phyloP scores from a whole-genome alignment of 1,284 basidiomycete species.

The Apiotrichum montevideense region DNA sequence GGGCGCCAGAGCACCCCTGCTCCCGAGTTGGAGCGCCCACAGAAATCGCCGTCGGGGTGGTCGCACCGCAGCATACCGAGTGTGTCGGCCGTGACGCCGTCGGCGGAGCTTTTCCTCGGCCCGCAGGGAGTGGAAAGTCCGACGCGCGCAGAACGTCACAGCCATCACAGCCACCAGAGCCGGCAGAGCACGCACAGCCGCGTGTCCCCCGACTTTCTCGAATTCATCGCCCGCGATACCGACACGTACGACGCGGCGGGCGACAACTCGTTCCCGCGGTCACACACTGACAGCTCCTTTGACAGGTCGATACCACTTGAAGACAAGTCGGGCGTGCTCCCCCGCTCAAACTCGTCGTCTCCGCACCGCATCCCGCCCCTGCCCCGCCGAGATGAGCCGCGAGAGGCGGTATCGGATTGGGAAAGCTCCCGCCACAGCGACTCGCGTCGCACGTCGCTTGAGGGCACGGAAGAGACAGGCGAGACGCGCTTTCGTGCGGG shows the following conservation, averaged over 20 bases:
- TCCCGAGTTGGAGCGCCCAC: background rate
- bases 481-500: too few relatives aligned
- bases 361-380: background rate
- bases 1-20: background rate
- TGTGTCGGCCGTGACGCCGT: background rate
- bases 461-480: too few relatives aligned
- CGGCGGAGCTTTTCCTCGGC: background rate
- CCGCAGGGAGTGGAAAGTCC: background rate
- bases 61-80: background rate
- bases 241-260: background rate
- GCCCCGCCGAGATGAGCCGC: background rate
- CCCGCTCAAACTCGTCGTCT: too few relatives aligned
- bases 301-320: background rate
- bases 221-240: background rate
- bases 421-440: too few relatives aligned
- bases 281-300: too few relatives aligned
- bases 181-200: background rate
- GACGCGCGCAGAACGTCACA: too few relatives aligned
- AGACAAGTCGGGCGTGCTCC: background rate
- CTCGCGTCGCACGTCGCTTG: too few relatives aligned
- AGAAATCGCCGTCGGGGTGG: background rate
- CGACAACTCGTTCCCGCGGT: background rate
- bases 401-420: background rate
- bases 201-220: background rate
- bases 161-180: background rate